Evolutionary conservation across 2,329 filamentous ascomycete genomes (phyloP).

Genomic region (Coleophoma cylindrospora): DNA sequence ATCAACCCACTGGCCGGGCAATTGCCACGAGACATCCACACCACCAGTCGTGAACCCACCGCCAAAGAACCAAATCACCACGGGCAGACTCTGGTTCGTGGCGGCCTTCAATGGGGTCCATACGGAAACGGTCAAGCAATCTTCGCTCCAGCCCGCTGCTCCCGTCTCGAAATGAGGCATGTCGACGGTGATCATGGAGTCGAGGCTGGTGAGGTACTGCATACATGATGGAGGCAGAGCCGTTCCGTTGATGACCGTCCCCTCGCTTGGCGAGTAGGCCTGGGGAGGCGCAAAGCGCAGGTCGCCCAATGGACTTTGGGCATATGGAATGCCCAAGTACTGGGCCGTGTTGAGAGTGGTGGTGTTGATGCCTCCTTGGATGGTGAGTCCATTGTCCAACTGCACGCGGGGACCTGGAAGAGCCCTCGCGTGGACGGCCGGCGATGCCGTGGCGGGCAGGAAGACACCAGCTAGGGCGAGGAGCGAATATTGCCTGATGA

Average conservation of each 20-base stretch:
- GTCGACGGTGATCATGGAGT: not conserved
- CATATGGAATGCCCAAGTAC: conserved; percentile 45
- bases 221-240: not conserved
- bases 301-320: conserved; percentile 41
- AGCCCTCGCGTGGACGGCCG: not conserved
- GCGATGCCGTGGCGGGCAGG: not conserved
- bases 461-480: not conserved
- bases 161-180: not conserved
- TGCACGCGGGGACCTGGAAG: not conserved
- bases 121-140: conserved; percentile 22
- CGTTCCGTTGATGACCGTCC: not conserved
- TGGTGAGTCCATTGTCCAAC: not conserved
- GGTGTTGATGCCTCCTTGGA: conserved; percentile 6
- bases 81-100: conserved; percentile 5
- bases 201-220: not conserved
- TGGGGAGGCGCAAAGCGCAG: conserved; percentile 28
- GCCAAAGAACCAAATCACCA: conserved; percentile 22
- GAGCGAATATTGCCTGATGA: too few relatives aligned
- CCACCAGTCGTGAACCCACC: conserved; percentile 10
- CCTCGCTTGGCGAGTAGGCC: not conserved
- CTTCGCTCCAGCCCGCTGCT: conserved; percentile 9
- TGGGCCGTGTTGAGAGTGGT: conserved; percentile 7
- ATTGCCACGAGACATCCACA: conserved; percentile 1
- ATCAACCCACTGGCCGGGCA: conserved; percentile 7
- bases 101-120: conserved; percentile 11